These are phyloP conservation scores for Coleophoma eucalyptorum DNA, from an alignment of 2,329 filamentous ascomycete species.

Conservation along the genomic window DNA sequence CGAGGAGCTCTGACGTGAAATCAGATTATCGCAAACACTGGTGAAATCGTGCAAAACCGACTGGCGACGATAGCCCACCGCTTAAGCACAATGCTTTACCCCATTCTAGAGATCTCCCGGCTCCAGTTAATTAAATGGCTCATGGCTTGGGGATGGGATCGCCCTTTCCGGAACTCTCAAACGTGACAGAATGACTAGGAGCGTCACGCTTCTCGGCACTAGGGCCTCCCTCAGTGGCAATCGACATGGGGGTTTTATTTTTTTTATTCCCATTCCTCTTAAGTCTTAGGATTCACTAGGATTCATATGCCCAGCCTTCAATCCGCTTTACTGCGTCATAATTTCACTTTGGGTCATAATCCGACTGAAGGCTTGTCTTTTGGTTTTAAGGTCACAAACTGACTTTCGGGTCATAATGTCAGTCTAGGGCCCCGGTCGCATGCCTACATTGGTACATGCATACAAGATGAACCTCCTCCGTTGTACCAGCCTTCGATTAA, in stretches of 20 bases:
- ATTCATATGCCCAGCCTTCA: neutral
- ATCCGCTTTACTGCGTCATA: neutral
- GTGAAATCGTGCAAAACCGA: no score
- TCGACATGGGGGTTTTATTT: neutral
- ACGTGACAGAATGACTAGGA: neutral
- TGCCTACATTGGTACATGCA: neutral
- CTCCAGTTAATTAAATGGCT: no score
- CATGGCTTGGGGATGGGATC: no score
- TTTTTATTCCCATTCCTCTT: neutral
- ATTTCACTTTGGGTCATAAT: neutral
- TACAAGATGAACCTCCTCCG: neutral
- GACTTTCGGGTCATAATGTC: neutral
- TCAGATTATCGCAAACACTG: no score
- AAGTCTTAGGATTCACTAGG: neutral
- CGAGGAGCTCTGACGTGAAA: no score
- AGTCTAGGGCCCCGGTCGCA: no score
- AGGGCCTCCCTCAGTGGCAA: neutral
- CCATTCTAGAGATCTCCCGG: no score
- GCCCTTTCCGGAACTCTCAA: neutral
- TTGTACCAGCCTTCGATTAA: neutral
- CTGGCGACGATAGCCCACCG: no score
- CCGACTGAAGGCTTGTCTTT: neutral
- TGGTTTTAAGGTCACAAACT: neutral
- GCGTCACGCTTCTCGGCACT: no score
- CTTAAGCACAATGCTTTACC: no score